Evolutionary conservation across 805 yeast species (phyloP).

Genomic region (Starmerella apis): DNA sequence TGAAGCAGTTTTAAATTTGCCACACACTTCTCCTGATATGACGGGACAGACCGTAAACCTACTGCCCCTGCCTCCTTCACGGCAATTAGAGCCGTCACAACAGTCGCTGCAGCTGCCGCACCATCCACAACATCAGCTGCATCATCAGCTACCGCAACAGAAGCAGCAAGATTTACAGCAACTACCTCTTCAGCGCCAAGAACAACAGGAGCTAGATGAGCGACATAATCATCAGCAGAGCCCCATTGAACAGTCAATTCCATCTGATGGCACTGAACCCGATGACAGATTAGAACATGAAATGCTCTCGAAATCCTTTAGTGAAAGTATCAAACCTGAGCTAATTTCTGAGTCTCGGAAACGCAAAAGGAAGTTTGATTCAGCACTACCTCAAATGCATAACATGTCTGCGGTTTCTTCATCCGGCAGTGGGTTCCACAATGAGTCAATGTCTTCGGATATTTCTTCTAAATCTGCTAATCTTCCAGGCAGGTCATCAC

Average conservation of each 20-base stretch:
- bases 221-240: not conserved
- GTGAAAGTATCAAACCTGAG: not conserved
- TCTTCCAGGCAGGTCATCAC: not conserved
- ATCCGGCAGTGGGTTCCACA: not conserved
- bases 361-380: not conserved
- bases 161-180: not conserved
- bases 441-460: not conserved
- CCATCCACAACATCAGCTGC: not conserved
- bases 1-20: not conserved
- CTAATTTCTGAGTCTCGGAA: not conserved
- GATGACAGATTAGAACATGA: slow-evolving; percentile 14
- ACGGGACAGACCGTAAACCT: not conserved
- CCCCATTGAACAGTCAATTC: slow-evolving; percentile 1
- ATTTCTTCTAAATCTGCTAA: not conserved
- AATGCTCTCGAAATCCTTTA: not conserved
- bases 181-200: not conserved
- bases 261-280: slow-evolving; percentile 20
- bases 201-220: not conserved
- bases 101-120: not conserved
- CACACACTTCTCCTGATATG: not conserved
- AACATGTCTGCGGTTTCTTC: slow-evolving; percentile 8
- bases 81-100: not conserved
- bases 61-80: not conserved
- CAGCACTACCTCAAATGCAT: slow-evolving; percentile 9
- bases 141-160: not conserved